These are phyloP conservation scores for Exsudoporus frostii DNA, from an alignment of 768 basidiomycete genomes.

Conservation along the genomic window DNA sequence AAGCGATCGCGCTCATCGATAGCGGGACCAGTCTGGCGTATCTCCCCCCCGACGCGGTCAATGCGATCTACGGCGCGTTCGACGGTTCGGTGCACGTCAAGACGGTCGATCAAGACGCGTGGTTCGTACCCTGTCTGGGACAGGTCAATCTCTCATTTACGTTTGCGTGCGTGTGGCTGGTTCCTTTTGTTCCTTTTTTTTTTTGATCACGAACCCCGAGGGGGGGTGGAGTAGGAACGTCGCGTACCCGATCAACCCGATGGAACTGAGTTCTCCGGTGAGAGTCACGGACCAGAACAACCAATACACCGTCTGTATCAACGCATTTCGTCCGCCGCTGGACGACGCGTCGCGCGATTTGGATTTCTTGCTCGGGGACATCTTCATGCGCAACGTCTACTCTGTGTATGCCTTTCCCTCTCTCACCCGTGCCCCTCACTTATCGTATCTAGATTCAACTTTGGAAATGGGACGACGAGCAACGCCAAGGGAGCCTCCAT, in stretches of 20 bases:
- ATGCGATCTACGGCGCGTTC: slow-evolving; percentile 40
- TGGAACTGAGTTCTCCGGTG: slow-evolving; percentile 38
- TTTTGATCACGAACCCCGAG: neutral
- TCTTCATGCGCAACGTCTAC: slow-evolving; percentile 47
- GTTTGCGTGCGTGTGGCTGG: slow-evolving; percentile 8
- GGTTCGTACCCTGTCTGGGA: slow-evolving; percentile 36
- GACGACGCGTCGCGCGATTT: slow-evolving; percentile 24
- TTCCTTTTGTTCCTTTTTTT: no score
- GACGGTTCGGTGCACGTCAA: slow-evolving; percentile 35
- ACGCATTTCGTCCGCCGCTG: slow-evolving; percentile 33
- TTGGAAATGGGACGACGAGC: slow-evolving; percentile 32
- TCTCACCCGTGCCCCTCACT: neutral
- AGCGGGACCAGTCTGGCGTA: slow-evolving; percentile 42
- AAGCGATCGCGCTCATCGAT: slow-evolving; percentile 39
- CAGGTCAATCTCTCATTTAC: slow-evolving; percentile 30
- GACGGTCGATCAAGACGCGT: slow-evolving; percentile 27
- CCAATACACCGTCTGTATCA: slow-evolving; percentile 39
- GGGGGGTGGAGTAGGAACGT: slow-evolving; percentile 20
- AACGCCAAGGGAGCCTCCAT: slow-evolving; percentile 35
- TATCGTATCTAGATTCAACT: slow-evolving; percentile 35
- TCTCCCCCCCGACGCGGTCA: slow-evolving; percentile 32
- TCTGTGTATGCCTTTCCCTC: slow-evolving; percentile 35
- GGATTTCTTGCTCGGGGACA: slow-evolving; percentile 42
- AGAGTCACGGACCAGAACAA: slow-evolving; percentile 26
- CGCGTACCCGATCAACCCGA: slow-evolving; percentile 40